phyloP scores from a whole-genome alignment of 1,139 yeast species.

The Yamadazyma aaseri region DNA sequence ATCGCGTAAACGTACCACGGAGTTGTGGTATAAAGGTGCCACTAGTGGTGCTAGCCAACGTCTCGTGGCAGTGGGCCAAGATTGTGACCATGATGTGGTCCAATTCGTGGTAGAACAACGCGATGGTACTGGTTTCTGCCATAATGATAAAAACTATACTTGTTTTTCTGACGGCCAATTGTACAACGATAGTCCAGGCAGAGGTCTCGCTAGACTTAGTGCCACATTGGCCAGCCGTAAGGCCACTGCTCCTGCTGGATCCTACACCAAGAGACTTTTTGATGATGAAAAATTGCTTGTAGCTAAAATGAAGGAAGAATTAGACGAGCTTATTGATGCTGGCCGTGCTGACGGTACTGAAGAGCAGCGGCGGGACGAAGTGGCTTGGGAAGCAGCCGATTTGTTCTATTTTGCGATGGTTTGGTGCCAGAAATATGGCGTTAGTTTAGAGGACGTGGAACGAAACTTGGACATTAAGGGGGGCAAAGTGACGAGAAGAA shows the following conservation, averaged over 20 bases:
- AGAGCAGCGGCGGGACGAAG: slow-evolving; percentile 39
- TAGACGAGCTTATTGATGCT: slow-evolving; percentile 93
- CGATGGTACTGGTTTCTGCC: slow-evolving; percentile 87
- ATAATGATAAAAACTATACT: slow-evolving; percentile 65
- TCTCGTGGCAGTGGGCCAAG: slow-evolving; percentile 63
- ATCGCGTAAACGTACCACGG: slow-evolving; percentile 80
- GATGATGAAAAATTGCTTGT: slow-evolving; percentile 69
- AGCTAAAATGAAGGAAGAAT: slow-evolving; percentile 93
- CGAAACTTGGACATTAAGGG: slow-evolving; percentile 80
- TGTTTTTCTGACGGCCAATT: slow-evolving; percentile 62
- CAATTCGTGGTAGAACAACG: slow-evolving; percentile 80
- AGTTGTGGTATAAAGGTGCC: slow-evolving; percentile 92
- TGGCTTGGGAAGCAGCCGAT: slow-evolving; percentile 98
- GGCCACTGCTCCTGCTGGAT: slow-evolving; percentile 77
- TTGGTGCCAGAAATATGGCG: slow-evolving; percentile 83
- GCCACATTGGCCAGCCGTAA: slow-evolving; percentile 55
- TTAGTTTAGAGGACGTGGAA: slow-evolving; percentile 76
- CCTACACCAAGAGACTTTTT: slow-evolving; percentile 87
- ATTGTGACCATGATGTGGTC: slow-evolving; percentile 91
- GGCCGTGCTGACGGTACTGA: slow-evolving; percentile 38
- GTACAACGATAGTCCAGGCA: slow-evolving; percentile 45
- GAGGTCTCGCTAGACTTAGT: slow-evolving; percentile 68
- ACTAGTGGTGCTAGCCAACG: slow-evolving; percentile 93
- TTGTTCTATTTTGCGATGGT: slow-evolving; percentile 85
- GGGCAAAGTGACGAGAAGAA: slow-evolving; percentile 84